These are phyloP conservation scores for Leccinum fibrillosum DNA, from an alignment of 768 basidiomycete species.

Conservation along the genomic window DNA sequence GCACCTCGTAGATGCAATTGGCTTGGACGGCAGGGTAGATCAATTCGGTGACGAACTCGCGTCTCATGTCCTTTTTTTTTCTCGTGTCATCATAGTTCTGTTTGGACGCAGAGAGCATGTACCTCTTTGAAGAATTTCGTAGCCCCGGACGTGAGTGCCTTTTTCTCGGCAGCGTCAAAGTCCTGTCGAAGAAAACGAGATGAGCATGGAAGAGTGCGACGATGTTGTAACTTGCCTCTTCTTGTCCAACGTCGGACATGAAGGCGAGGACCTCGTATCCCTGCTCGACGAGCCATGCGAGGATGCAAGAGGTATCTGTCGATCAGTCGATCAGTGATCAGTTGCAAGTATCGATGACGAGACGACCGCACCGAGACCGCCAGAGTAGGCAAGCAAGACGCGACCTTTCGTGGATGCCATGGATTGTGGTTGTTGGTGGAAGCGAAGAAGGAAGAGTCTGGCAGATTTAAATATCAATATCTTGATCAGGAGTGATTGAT, in stretches of 20 bases:
- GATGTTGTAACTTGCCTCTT: slow-evolving; percentile 53
- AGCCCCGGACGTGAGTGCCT: slow-evolving; percentile 90
- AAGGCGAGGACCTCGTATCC: slow-evolving; percentile 97
- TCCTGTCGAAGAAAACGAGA: slow-evolving; percentile 49
- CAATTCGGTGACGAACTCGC: slow-evolving; percentile 88
- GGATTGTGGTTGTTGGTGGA: not conserved
- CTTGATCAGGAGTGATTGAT: not conserved
- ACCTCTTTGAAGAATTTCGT: slow-evolving; percentile 94
- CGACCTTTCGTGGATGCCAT: slow-evolving; percentile 55
- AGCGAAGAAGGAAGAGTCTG: not conserved
- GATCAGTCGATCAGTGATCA: slow-evolving; percentile 7
- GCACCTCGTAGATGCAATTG: slow-evolving; percentile 96
- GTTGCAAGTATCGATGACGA: not conserved
- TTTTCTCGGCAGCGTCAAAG: slow-evolving; percentile 86
- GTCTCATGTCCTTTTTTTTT: slow-evolving; percentile 88
- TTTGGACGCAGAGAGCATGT: slow-evolving; percentile 3
- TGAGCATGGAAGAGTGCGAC: not conserved
- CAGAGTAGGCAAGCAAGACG: slow-evolving; percentile 96
- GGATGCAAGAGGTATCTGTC: slow-evolving; percentile 95
- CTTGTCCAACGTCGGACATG: slow-evolving; percentile 94
- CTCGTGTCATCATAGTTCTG: no score
- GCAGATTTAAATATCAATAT: not conserved
- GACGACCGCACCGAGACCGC: slow-evolving; percentile 79
- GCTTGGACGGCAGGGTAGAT: slow-evolving; percentile 99
- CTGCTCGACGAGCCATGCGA: slow-evolving; percentile 98